phyloP scores from a whole-genome alignment of 176 grass and related monocot species.

The Cenchrus purpureus region DNA sequence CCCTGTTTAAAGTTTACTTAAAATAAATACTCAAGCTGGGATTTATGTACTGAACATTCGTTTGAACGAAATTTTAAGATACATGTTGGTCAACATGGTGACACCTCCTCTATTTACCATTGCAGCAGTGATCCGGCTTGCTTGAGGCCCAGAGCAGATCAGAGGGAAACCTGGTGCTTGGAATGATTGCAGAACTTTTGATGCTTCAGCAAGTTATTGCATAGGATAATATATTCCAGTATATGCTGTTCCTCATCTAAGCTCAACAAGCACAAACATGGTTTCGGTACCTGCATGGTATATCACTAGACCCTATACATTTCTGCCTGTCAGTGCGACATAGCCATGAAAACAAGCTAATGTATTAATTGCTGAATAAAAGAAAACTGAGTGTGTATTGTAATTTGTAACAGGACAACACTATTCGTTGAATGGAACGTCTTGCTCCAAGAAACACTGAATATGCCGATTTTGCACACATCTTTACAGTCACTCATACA shows the following conservation, averaged over 20 bases:
- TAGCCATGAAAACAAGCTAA: background rate
- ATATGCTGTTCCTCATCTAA: background rate
- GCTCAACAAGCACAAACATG: background rate
- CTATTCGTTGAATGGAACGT: background rate
- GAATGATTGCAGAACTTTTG: background rate
- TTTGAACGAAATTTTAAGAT: background rate
- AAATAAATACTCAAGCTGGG: background rate
- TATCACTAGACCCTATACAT: background rate
- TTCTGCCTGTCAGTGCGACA: background rate
- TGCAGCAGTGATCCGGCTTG: background rate
- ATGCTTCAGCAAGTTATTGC: background rate
- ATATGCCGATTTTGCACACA: background rate
- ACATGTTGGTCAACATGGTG: background rate
- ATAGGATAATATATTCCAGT: background rate
- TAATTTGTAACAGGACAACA: background rate
- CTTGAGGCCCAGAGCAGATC: background rate
- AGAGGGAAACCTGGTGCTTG: background rate
- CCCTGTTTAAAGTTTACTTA: background rate
- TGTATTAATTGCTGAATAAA: background rate
- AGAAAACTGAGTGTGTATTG: slow-evolving; percentile 13
- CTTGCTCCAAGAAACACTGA: background rate
- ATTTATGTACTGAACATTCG: background rate
- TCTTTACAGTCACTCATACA: background rate
- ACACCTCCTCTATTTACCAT: background rate
- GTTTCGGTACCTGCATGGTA: background rate